Evolutionary conservation across 1,139 yeast genomes (phyloP), one percentile per base, ranked within the genome.

Genomic region (Candida sp.): DNA sequence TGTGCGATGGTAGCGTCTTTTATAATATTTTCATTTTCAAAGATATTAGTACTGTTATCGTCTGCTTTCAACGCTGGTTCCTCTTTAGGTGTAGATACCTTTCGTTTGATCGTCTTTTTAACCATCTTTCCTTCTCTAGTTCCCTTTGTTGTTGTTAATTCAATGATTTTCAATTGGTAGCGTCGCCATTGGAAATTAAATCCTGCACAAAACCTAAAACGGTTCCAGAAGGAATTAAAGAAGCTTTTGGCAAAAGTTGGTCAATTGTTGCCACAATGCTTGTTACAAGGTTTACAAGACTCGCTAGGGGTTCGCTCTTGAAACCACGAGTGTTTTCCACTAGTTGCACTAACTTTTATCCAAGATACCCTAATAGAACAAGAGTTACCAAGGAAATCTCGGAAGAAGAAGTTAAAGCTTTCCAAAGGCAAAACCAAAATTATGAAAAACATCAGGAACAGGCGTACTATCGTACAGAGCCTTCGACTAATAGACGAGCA

Each of bases 381-480:
- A 54, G 75, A 45, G 45, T 59, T 12, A 62, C 68, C 5, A 59
- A 52, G 37, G 78, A 73, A 49, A 63, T 73, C n/a, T 53, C 68
- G 4, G 66, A 65, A 21, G 75, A 69, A 22, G 77, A 71, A 50
- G 66, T 70, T 5, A 51, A 34, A 48, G 29, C 29, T 7, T 25
- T 25, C 29, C 29, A 25, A 25, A 7, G 29, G 29, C 29, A 25
- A 25, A 25, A 25, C 29, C 7, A 25, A 11, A 49, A 39, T 65
- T 59, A 39, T 52, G 55, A 39, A 54, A 55, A 41, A 53, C 21
- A 21, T 4, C 8, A 11, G 8, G 27, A 23, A 5, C 63, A 60
- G 29, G 66, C 63, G 48, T 66, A 64, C 46, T 66, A 64, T 53
- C 63, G 61, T 22, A 58, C 59, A 11, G 44, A 57, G 4, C 73